Evolutionary conservation across 371 early-diverging fungal genomes (phyloP), one percentile per base, ranked within the genome.

Genomic region (Apophysomyces ossiformis): DNA sequence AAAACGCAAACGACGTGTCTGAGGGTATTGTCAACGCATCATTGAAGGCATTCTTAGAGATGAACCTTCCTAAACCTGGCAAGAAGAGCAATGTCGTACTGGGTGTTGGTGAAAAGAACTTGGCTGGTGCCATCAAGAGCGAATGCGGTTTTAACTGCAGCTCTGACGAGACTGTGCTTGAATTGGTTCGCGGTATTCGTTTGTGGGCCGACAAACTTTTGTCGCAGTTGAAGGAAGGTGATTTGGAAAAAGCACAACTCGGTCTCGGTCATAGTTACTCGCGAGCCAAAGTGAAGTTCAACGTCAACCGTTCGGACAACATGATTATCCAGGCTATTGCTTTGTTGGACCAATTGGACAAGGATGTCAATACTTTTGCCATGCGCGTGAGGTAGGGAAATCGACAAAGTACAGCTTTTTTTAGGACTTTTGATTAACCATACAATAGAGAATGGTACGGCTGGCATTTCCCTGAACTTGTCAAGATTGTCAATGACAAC

Each of bases 401-500:
- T 37, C 15, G 26, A 21, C 38, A 41, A 26, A 21, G 41, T 63
- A 4, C 13, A 9, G 11, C 69, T 79, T 79, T 79, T 79, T 61
- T 12, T 74, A 54, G 43, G 32, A 26, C 2, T 26, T 26, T 70
- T 18, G 63, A 39, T 44, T 61, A 37, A n/a, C 37, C 41, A 43
- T 47, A 45, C 5, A 67, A 57, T 43, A 92, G 94, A 64, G 98
- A 99, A 84, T 98, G 98, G 98, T 99, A 99, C 83, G 93, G 93
- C 57, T 99, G 97, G 98, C 97, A 98, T 77, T 99, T 98, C 88
- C 99, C 99, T 47, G 98, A 99, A 86, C 87, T 99, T 71, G 89
- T 91, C 82, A 96, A 95, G 85, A 93, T 99, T 67, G 92, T 97
- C 68, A 85, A 84, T 70, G 98, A 98, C 83, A 95, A 96, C 82